Conservation (phyloP, 345 rosid species). For the Lumnitzera racemosa region DNA sequence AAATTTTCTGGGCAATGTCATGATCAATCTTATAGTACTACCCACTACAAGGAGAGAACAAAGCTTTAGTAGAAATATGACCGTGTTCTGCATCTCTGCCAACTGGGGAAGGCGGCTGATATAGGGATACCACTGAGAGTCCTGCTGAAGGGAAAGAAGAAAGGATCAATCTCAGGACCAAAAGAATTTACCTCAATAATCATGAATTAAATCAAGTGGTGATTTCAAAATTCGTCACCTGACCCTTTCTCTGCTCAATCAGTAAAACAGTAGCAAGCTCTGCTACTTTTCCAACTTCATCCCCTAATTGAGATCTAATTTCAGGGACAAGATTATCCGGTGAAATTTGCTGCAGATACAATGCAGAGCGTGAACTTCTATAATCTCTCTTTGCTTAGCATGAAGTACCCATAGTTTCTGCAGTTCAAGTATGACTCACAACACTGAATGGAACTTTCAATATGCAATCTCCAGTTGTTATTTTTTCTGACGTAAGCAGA, state of each 20-base stretch:
- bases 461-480: conserved; percentile 60
- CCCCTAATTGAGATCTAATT: conserved; percentile 26
- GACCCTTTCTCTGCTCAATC: conserved; percentile 39
- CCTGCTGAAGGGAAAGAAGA: conserved; percentile 24
- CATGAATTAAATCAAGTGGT: background rate
- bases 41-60: no score
- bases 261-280: conserved; percentile 60
- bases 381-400: background rate
- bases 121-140: conserved; percentile 71
- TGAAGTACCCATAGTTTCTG: background rate
- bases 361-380: conserved; percentile 8
- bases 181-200: no score
- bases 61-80: conserved; percentile 8
- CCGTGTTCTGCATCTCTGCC: conserved; percentile 62
- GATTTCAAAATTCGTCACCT: conserved; percentile 24
- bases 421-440: conserved; percentile 24
- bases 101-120: conserved; percentile 56
- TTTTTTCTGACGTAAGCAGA: conserved; percentile 47
- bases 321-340: conserved; percentile 48
- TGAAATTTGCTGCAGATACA: conserved; percentile 52
- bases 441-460: conserved; percentile 56
- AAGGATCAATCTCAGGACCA: background rate
- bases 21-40: no score
- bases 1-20: no score
- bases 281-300: conserved; percentile 41